Conservation (phyloP, 228 moss, liverwort and hornwort genomes). For the Sphagnum fallax region DNA sequence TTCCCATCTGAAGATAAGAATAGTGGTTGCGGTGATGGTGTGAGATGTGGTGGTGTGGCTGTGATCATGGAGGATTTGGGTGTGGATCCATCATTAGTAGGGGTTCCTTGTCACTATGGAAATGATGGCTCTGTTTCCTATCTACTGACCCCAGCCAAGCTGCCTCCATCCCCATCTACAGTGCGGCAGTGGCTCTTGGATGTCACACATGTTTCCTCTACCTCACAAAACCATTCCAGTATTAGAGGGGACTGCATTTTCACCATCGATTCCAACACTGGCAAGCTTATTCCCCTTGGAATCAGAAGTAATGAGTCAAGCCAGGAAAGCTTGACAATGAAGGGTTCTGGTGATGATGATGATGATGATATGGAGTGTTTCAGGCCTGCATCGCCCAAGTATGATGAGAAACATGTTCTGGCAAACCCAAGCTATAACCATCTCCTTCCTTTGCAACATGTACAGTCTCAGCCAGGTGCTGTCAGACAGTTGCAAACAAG, state of each 20-base stretch:
- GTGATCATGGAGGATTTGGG: slow-evolving; percentile 29
- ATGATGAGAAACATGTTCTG: slow-evolving; percentile 86
- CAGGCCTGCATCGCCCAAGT: slow-evolving; percentile 94
- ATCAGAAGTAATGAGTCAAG: slow-evolving; percentile 54
- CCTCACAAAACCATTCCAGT: slow-evolving; percentile 16
- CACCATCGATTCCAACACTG: slow-evolving; percentile 93
- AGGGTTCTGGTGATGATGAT: slow-evolving; percentile 36
- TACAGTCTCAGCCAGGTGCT: slow-evolving; percentile 15
- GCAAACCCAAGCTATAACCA: slow-evolving; percentile 15
- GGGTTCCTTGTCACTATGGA: slow-evolving; percentile 65
- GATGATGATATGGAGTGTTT: slow-evolving; percentile 45
- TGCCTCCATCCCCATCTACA: slow-evolving; percentile 56
- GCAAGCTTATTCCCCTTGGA: slow-evolving; percentile 73
- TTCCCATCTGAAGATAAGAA: slow-evolving; percentile 60
- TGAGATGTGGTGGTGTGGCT: slow-evolving; percentile 24
- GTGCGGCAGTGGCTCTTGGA: slow-evolving; percentile 71
- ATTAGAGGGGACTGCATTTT: slow-evolving; percentile 64
- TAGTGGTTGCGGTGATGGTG: slow-evolving; percentile 43
- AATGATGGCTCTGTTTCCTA: slow-evolving; percentile 77
- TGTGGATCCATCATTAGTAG: slow-evolving; percentile 27
- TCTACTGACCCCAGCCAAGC: slow-evolving; percentile 65
- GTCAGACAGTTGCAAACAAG: slow-evolving; percentile 7
- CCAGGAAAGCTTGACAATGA: slow-evolving; percentile 50
- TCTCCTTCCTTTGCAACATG: slow-evolving; percentile 23
- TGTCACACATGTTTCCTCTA: slow-evolving; percentile 9